Evolutionary conservation across 2,329 filamentous ascomycete species (phyloP), one percentile per base, ranked within the genome.

Genomic region (Proliferodiscus dingleyae): DNA sequence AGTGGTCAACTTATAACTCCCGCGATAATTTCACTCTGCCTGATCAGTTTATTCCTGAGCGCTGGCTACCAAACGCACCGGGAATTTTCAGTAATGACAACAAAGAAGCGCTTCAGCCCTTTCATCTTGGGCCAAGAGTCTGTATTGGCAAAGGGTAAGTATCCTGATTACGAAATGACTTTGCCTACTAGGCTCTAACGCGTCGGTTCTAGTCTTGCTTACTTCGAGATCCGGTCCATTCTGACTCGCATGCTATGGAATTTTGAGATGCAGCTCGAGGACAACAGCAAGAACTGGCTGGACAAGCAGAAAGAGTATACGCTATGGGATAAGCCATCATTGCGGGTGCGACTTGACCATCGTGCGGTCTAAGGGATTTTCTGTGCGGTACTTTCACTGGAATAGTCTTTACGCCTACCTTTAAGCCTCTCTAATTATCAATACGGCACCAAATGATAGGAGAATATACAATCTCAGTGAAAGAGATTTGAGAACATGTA

Each of bases 301-400:
- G 26, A 46, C 11, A 29, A 52, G 2, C 63, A 73, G 43, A 75
- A 71, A 68, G 51, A 49, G 13, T 62, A 61, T 47, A 51, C 64
- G 2, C 50, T 68, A 41, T 70, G 66, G 68, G 54, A 56, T 50
- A 69, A 66, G 41, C 52, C 56, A 4, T 47, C 26, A 4, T 22
- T 42, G 16, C 13, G 15, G 26, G 39, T 42, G n/a, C 32, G 37
- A 36, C 23, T 41, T 32, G 13, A n/a, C 13, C 29, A 32, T n/a
- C 6, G 29, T 5, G 15, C 5, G 29, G 7, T 28, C 13, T 13
- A 28, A 28, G 26, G 26, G 26, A 28, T 13, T 28, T 28, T 13
- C 7, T 28, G 26, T n/a, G n/a, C n/a, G n/a, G n/a, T n/a, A n/a
- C n/a, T n/a, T n/a, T n/a, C n/a, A n/a, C n/a, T n/a, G n/a, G n/a